These are phyloP conservation scores for Fusarium newnesense DNA, from an alignment of 2,329 filamentous ascomycete genomes.

Conservation along the genomic window DNA sequence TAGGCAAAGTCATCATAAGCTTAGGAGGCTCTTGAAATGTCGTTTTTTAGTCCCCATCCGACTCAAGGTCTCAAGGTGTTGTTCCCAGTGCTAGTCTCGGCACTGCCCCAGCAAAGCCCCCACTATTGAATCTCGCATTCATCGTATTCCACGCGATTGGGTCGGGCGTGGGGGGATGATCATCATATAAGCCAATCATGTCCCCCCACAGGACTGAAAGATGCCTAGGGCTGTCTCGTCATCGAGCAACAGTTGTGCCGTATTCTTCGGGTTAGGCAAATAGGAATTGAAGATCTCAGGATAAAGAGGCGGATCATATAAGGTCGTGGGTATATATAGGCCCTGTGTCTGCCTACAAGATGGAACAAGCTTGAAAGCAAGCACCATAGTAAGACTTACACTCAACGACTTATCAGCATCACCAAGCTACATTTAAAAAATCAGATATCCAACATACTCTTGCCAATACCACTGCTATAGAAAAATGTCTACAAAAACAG, in stretches of 20 bases:
- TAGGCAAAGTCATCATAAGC: background rate
- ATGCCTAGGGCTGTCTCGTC: slow-evolving; percentile 11
- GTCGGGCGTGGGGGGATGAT: slow-evolving; percentile 13
- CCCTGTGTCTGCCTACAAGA: background rate
- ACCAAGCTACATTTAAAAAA: background rate
- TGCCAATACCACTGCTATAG: background rate
- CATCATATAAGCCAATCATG: slow-evolving; percentile 23
- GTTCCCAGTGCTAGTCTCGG: background rate
- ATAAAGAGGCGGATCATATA: background rate
- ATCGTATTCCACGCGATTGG: slow-evolving; percentile 42
- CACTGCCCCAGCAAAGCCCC: slow-evolving; percentile 29
- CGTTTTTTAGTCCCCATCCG: background rate
- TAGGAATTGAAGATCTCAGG: background rate
- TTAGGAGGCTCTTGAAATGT: background rate
- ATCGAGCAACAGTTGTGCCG: slow-evolving; percentile 3
- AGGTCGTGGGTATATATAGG: slow-evolving; percentile 16
- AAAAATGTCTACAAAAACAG: slow-evolving; percentile 23
- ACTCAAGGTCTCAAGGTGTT: background rate
- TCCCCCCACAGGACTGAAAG: slow-evolving; percentile 21
- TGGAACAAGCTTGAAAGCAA: background rate
- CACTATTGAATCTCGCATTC: slow-evolving; percentile 44
- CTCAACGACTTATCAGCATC: background rate
- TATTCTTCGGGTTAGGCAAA: slow-evolving; percentile 33
- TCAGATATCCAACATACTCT: background rate
- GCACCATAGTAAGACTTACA: background rate